Conservation (phyloP, 2,329 filamentous ascomycete species). For the Phyllosticta citribraziliensis region DNA sequence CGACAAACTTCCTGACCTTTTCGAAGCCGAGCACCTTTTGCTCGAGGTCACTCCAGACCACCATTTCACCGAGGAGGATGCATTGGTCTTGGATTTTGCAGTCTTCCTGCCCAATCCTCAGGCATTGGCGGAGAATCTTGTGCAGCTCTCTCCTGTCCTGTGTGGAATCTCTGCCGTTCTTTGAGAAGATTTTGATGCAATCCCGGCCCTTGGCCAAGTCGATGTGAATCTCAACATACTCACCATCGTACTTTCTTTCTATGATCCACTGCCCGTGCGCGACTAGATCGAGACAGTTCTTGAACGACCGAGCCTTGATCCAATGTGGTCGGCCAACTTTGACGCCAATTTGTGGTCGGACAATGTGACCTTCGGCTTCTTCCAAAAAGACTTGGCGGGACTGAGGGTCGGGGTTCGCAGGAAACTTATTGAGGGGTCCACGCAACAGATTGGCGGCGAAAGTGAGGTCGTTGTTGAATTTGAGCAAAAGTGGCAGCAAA, state of each 20-base stretch:
- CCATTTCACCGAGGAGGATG: slow-evolving; percentile 74
- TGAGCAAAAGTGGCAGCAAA: slow-evolving; percentile 58
- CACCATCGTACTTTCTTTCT: slow-evolving; percentile 77
- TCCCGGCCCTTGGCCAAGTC: slow-evolving; percentile 48
- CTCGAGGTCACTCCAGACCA: slow-evolving; percentile 63
- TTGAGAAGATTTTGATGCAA: slow-evolving; percentile 75
- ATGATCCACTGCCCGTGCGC: slow-evolving; percentile 55
- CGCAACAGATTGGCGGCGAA: slow-evolving; percentile 49
- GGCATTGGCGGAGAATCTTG: slow-evolving; percentile 51
- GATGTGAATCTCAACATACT: slow-evolving; percentile 84
- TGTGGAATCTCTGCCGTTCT: slow-evolving; percentile 85
- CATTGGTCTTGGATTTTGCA: slow-evolving; percentile 56
- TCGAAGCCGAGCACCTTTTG: slow-evolving; percentile 64
- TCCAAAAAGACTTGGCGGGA: slow-evolving; percentile 24
- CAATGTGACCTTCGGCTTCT: slow-evolving; percentile 28
- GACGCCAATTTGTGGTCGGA: slow-evolving; percentile 29
- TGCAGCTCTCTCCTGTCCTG: slow-evolving; percentile 55
- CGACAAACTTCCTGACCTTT: slow-evolving; percentile 71
- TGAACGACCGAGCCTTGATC: slow-evolving; percentile 45
- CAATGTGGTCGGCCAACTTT: slow-evolving; percentile 39
- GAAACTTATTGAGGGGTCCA: slow-evolving; percentile 28
- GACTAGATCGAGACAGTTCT: slow-evolving; percentile 61
- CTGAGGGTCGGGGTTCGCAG: slow-evolving; percentile 24
- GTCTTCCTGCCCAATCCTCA: slow-evolving; percentile 49
- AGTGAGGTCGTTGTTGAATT: slow-evolving; percentile 59